Percentiles rank a stretch among this genome's conserved stretches.
Evolutionary conservation across 768 basidiomycete species (phyloP).

Genomic region (Russula foetens): DNA sequence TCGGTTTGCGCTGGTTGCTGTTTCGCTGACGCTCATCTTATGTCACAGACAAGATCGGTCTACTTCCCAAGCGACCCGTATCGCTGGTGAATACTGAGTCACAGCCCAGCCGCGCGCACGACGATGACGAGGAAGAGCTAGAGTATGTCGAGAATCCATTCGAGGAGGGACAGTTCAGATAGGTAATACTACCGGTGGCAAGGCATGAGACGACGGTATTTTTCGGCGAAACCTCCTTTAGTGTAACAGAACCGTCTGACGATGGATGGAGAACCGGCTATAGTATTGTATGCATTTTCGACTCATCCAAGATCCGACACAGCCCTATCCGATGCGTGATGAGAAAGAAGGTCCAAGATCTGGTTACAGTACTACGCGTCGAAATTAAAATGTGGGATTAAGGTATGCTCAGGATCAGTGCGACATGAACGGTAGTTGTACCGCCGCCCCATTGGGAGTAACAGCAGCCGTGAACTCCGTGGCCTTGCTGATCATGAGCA

Average conservation of each 20-base stretch:
- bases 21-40: neutral
- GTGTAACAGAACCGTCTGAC: neutral
- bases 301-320: neutral
- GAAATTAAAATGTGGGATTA: neutral
- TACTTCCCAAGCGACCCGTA: conserved; percentile 25
- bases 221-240: neutral
- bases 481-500: conserved; percentile 70
- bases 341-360: neutral
- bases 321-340: neutral
- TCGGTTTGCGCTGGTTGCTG: neutral
- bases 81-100: conserved; percentile 17
- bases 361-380: neutral
- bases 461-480: conserved; percentile 43
- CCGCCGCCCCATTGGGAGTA: neutral
- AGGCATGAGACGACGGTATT: neutral
- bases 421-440: neutral
- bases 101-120: neutral
- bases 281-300: neutral
- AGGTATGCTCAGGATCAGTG: neutral
- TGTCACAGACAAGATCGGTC: conserved; percentile 20
- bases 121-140: conserved; percentile 19
- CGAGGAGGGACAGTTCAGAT: conserved; percentile 18
- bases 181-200: neutral
- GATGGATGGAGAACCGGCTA: neutral
- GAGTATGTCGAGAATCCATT: conserved; percentile 25